phyloP scores from a whole-genome alignment of 768 basidiomycete genomes.

The Boletus pseudo-olivaceus region DNA sequence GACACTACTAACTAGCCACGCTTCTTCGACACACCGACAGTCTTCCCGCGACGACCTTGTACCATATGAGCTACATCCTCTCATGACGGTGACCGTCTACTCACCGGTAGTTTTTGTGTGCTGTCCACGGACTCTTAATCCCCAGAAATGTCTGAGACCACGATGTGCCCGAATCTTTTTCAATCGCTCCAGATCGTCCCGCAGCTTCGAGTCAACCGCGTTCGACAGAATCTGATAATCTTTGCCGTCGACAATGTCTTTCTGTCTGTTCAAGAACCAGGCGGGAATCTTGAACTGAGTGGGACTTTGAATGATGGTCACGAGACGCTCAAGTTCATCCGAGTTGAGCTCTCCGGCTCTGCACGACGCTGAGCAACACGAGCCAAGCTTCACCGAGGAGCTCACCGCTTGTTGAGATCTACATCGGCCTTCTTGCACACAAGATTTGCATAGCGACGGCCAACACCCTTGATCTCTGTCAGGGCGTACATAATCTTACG shows the following conservation, averaged over 20 bases:
- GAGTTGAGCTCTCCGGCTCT: conserved; percentile 99
- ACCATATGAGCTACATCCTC: not conserved
- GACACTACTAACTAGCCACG: conserved; percentile 39
- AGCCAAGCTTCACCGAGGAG: conserved; percentile 3
- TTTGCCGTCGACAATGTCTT: conserved; percentile 97
- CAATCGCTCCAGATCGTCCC: conserved; percentile 95
- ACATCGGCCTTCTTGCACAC: conserved; percentile 99
- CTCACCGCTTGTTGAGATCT: conserved; percentile 96
- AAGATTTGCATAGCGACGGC: conserved; percentile 96
- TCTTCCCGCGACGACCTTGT: conserved; percentile 90
- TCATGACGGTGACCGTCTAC: conserved; percentile 14
- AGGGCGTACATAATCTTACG: conserved; percentile 99
- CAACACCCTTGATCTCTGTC: conserved; percentile 99
- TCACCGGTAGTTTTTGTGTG: conserved; percentile 98
- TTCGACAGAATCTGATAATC: conserved; percentile 95
- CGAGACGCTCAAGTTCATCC: conserved; percentile 97
- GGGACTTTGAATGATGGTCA: conserved; percentile 99
- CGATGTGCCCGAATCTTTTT: conserved; percentile 99
- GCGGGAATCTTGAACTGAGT: conserved; percentile 99
- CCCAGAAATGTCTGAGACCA: conserved; percentile 91
- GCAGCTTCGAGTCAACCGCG: conserved; percentile 94
- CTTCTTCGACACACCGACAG: conserved; percentile 96
- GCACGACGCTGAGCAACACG: conserved; percentile 10
- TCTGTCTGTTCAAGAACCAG: conserved; percentile 99
- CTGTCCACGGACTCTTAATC: conserved; percentile 93